Evolutionary conservation across 2,329 filamentous ascomycete genomes (phyloP), one percentile per base, ranked within the genome.

Genomic region (Teratosphaeria pseudoeucalypti): DNA sequence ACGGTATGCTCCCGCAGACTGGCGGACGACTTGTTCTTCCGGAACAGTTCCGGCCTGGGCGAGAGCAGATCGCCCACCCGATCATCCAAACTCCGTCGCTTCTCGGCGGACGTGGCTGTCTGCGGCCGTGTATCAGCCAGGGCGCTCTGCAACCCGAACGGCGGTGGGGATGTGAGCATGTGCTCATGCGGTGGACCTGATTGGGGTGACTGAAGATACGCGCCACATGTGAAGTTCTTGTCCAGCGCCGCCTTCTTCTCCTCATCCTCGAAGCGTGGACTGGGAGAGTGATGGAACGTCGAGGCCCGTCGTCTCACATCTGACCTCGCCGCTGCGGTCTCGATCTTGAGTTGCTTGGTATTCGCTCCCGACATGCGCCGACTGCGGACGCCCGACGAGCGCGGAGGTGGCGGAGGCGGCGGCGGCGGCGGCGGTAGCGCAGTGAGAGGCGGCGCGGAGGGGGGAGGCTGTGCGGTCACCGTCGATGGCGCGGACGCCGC

Each of bases 291-390:
- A 61, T 71, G 67, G 58, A 70, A 68, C 3, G 70, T 72, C 16
- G 70, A 71, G 14, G 70, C 69, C 55, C 70, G 64, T 55, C 68
- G 68, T 23, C 68, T 64, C 14, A 47, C 55, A 3, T 65, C 64
- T 14, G 73, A 73, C 56, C 71, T 75, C 4, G 27, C 19, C 55
- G 74, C 64, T 11, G 73, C 76, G 11, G 91, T 96, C 73, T 96
- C 90, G 59, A 97, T 96, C 75, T 91, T 95, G 56, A 97, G 78
- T 68, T 92, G 88, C 71, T 89, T 92, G 14, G 83, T 77, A 67
- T 89, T 90, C 66, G 29, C n/a, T 7, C 88, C 89, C 3, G 92
- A 96, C 34, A 95, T 76, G 62, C 92, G 83, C 61, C 92, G 83
- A 66, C 82, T 89, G 57, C 89, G 67, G 37, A 73, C 71, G 27